phyloP scores from a whole-genome alignment of 805 yeast genomes.

The Saturnispora saitoi region DNA sequence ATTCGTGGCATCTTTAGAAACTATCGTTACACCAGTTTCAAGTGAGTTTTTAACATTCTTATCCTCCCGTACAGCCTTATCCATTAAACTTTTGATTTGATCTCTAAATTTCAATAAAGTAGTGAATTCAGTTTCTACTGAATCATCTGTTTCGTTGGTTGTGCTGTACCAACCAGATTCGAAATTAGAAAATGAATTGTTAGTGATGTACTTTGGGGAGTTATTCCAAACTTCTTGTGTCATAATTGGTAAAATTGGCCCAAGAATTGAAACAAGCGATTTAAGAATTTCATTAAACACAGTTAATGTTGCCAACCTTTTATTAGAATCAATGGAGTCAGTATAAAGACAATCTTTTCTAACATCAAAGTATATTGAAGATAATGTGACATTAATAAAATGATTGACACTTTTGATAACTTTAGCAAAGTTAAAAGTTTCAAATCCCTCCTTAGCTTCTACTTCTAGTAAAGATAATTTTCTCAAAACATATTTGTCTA shows the following conservation, averaged over 20 bases:
- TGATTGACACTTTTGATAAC: slow-evolving; percentile 60
- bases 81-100: slow-evolving; percentile 42
- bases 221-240: slow-evolving; percentile 85
- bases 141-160: slow-evolving; percentile 21
- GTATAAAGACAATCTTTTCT: slow-evolving; percentile 83
- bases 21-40: slow-evolving; percentile 41
- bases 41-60: slow-evolving; percentile 46
- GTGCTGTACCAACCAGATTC: slow-evolving; percentile 33
- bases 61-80: slow-evolving; percentile 46
- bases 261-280: slow-evolving; percentile 55
- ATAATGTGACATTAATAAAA: slow-evolving; percentile 66
- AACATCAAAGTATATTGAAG: slow-evolving; percentile 79
- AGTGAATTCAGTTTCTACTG: slow-evolving; percentile 37
- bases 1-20: slow-evolving; percentile 19
- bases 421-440: slow-evolving; percentile 55
- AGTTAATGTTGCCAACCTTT: slow-evolving; percentile 54
- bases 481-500: slow-evolving; percentile 60
- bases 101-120: slow-evolving; percentile 41
- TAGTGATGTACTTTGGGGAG: slow-evolving; percentile 30
- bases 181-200: slow-evolving; percentile 36
- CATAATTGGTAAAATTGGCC: slow-evolving; percentile 78
- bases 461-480: slow-evolving; percentile 41
- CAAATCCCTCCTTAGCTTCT: slow-evolving; percentile 38
- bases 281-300: slow-evolving; percentile 53
- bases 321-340: slow-evolving; percentile 37